Base-by-base conservation (phyloP, 2,329 filamentous ascomycete species). In the Phoma sp. region DNA sequence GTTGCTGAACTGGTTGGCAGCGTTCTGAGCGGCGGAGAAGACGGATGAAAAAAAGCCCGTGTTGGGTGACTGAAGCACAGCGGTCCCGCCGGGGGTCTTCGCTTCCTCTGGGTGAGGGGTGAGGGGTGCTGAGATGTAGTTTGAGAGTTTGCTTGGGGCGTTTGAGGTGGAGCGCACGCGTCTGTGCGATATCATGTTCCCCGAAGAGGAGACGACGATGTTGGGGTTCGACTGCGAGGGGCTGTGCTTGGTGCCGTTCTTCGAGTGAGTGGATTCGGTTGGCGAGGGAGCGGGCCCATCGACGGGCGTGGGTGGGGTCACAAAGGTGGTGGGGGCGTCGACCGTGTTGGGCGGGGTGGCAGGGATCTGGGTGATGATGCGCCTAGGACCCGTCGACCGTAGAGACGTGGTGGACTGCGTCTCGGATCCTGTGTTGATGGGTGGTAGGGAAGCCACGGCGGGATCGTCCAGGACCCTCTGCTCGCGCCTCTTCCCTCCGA, bases 1-100 rank as follows among this genome's bases (percentile, higher is more conserved):
- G 60, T 84, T 91, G 64, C 84, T 91, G 4, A 93, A 74, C 17
- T 85, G 87, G 61, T 81, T 92, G 13, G 93, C 92, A 38, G 94
- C 94, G 82, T 89, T 97, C 75, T 98, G 94, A 17, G 95, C 95
- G 40, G 89, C 94, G 36, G 92, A 94, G 61, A 99, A 86, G 71
- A 99, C 90, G 24, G 91, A 93, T 4, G 92, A 96, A 77, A 99
- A 98, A 79, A 99, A 98, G 1, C 92, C 62, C 6, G 61, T 62
- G 29, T 75, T 76, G 50, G 78, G 77, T 44, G 77, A 75, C 29
- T 76, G 78, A 35, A 74, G 71, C 27, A 77, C 76, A n/a, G 80
- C 73, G 41, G 84, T 80, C 50, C 85, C 82, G 27, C 84, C 80
- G 31, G 85, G 68, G 65, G 84, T 81, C 57, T 85, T 86, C n/a